phyloP scores from a whole-genome alignment of 163 green algal species.

The Scenedesmus sp. region DNA sequence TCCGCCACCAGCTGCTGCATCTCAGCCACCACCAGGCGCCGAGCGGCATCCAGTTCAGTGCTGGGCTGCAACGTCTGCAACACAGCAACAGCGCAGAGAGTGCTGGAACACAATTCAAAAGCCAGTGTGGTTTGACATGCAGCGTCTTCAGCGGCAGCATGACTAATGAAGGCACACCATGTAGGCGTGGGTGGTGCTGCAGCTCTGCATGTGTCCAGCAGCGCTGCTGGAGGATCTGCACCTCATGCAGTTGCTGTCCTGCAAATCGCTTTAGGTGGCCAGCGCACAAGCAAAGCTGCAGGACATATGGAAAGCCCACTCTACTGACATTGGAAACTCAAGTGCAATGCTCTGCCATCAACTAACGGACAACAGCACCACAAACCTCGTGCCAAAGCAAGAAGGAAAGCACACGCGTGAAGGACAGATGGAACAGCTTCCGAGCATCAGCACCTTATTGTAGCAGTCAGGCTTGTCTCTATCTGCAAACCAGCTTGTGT shows the following conservation, averaged over 20 bases:
- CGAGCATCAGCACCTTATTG: not conserved
- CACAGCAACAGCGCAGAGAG: not conserved
- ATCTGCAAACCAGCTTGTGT: not conserved
- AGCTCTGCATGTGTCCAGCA: not conserved
- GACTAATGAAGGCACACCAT: not conserved
- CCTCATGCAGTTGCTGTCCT: not conserved
- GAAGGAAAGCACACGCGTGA: not conserved
- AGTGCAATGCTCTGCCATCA: not conserved
- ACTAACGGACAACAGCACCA: not conserved
- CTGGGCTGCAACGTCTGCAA: conserved; percentile 22
- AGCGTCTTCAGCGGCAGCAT: not conserved
- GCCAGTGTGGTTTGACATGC: not conserved
- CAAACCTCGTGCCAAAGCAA: not conserved
- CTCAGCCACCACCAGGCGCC: conserved; percentile 23
- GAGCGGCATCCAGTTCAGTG: not conserved
- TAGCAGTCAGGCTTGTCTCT: not conserved
- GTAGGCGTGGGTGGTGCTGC: not conserved
- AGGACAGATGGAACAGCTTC: not conserved
- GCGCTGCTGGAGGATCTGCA: not conserved
- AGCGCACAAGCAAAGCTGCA: not conserved
- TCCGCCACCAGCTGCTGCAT: conserved; percentile 26
- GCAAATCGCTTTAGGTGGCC: not conserved
- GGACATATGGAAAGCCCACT: not conserved
- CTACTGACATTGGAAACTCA: too few species aligned
- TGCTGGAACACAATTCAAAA: not conserved